These are phyloP conservation scores for Xylariaceae sp. DNA, from an alignment of 2,329 filamentous ascomycete genomes.

Conservation along the genomic window DNA sequence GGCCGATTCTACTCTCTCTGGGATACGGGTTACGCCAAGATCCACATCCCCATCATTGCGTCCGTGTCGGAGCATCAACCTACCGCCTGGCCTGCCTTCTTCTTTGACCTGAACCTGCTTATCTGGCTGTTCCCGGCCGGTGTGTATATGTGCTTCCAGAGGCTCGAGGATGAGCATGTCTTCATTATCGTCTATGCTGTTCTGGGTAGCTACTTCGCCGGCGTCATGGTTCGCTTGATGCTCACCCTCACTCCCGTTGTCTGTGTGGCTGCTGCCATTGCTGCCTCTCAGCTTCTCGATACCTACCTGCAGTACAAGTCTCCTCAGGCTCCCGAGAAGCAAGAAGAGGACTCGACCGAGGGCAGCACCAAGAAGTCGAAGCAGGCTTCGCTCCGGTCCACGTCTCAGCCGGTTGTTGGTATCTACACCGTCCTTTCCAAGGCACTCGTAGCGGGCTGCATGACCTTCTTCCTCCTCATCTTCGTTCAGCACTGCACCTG, in stretches of 20 bases:
- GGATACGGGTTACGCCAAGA: slow-evolving; percentile 98
- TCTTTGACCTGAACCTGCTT: slow-evolving; percentile 96
- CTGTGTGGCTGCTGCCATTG: slow-evolving; percentile 88
- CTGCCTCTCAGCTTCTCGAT: slow-evolving; percentile 82
- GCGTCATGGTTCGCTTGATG: slow-evolving; percentile 99
- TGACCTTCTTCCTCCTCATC: slow-evolving; percentile 78
- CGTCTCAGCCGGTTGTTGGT: slow-evolving; percentile 70
- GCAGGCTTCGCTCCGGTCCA: slow-evolving; percentile 61
- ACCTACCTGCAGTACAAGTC: slow-evolving; percentile 69
- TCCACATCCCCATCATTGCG: slow-evolving; percentile 98
- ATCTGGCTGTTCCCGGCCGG: slow-evolving; percentile 99
- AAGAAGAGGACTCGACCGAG: slow-evolving; percentile 43
- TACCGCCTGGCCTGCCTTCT: slow-evolving; percentile 98
- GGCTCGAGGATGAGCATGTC: slow-evolving; percentile 91
- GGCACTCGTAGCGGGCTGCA: slow-evolving; percentile 65
- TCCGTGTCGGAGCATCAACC: slow-evolving; percentile 99
- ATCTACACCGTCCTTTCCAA: slow-evolving; percentile 82
- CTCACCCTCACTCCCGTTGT: slow-evolving; percentile 94
- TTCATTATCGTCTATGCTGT: slow-evolving; percentile 98
- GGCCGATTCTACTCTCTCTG: slow-evolving; percentile 98
- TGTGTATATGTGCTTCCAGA: slow-evolving; percentile 96
- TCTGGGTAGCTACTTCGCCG: slow-evolving; percentile 94
- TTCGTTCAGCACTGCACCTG: slow-evolving; percentile 98
- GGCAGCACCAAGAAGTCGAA: slow-evolving; percentile 50
- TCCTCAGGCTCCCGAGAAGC: slow-evolving; percentile 50